Evolutionary conservation across 2,329 filamentous ascomycete genomes (phyloP).

Genomic region (Colletotrichum sp.): DNA sequence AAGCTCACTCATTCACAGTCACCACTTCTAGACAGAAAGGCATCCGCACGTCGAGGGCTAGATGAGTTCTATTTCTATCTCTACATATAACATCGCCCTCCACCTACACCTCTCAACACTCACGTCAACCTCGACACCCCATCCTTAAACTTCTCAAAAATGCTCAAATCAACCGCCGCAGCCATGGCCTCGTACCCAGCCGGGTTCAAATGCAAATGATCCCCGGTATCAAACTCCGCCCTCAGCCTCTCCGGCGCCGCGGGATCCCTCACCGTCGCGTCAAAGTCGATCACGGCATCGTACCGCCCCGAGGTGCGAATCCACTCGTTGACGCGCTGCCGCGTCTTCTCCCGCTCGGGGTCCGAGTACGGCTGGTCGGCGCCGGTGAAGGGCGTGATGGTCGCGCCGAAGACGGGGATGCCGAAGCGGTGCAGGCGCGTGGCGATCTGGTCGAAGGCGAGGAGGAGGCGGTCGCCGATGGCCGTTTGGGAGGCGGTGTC

Average conservation of each 20-base stretch:
- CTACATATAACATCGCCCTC: background rate
- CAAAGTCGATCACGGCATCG: slow-evolving; percentile 68
- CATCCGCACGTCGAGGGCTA: background rate
- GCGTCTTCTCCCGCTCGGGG: slow-evolving; percentile 55
- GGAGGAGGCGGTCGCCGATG: slow-evolving; percentile 53
- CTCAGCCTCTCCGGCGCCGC: slow-evolving; percentile 46
- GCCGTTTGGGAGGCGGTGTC: slow-evolving; percentile 45
- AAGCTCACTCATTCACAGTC: background rate
- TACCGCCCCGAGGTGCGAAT: slow-evolving; percentile 60
- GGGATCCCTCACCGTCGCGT: slow-evolving; percentile 56
- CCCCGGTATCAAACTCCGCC: slow-evolving; percentile 56
- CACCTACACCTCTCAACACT: rapidly evolving
- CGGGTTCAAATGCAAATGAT: slow-evolving; percentile 65
- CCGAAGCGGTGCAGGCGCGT: slow-evolving; percentile 55
- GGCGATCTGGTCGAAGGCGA: slow-evolving; percentile 62
- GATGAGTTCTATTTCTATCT: background rate
- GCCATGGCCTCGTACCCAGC: slow-evolving; percentile 62
- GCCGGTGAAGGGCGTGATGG: slow-evolving; percentile 47
- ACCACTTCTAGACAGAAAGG: background rate
- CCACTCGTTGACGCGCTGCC: slow-evolving; percentile 62
- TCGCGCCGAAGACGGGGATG: slow-evolving; percentile 62
- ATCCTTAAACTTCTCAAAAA: slow-evolving; percentile 46
- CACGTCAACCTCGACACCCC: slow-evolving; percentile 6
- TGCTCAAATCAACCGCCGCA: slow-evolving; percentile 53
- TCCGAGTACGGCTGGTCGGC: slow-evolving; percentile 58